Conservation (phyloP, 192 early-diverging fungal genomes). For the Backusella circina region DNA sequence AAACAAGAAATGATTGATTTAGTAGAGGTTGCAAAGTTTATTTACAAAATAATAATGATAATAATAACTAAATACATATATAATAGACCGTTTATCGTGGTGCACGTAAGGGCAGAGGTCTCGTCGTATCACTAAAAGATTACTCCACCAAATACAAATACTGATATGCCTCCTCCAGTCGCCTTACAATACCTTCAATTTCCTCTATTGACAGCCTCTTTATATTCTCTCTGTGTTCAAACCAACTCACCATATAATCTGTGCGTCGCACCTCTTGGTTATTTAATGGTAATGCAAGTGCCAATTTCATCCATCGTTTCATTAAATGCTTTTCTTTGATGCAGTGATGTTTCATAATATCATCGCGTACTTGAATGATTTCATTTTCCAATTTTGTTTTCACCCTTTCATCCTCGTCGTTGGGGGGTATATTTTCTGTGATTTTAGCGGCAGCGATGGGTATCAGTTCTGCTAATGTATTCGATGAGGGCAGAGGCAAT, state of each 20-base stretch:
- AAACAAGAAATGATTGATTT: slow-evolving; percentile 97
- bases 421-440: neutral
- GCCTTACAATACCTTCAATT: neutral
- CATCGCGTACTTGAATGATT: neutral
- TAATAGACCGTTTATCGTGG: slow-evolving; percentile 87
- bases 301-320: neutral
- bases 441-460: neutral
- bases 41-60: neutral
- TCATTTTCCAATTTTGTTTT: neutral
- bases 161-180: slow-evolving; percentile 29
- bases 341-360: neutral
- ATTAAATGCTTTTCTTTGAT: neutral
- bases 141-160: slow-evolving; percentile 99
- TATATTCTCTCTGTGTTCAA: neutral
- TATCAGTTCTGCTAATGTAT: neutral
- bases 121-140: slow-evolving; percentile 96
- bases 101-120: slow-evolving; percentile 92
- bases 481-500: neutral
- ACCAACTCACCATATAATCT: neutral
- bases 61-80: neutral
- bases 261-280: neutral
- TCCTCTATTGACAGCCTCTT: neutral
- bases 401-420: neutral
- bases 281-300: neutral
- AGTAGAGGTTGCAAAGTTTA: slow-evolving; percentile 50